Base-by-base conservation (phyloP, 257 asterid species). In the Gardenia jasminoides region DNA sequence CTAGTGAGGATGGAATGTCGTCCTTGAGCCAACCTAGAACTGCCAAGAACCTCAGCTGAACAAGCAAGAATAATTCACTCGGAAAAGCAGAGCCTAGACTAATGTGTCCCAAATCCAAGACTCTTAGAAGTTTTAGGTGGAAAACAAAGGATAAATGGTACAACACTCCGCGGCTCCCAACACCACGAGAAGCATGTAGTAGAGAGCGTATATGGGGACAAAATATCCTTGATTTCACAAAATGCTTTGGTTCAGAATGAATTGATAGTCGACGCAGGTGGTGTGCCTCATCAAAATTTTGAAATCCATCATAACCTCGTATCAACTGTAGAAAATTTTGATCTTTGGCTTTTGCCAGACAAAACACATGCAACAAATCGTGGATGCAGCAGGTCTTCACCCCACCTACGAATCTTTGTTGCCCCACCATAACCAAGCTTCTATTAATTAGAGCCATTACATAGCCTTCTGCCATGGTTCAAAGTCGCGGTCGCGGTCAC, bases 151-250 rank as follows among this genome's bases (percentile, higher is more conserved):
- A 31, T 0, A 67, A 6, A 31, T 6, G 8, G 44, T 1, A 17
- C 0, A 0, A 0, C 15, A 0, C 0, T 5, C 0, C 4, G 1
- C 19, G 2, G 0, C 1, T 3, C 3, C 15, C 3, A 30, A 4
- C 71, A 16, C 1, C 9, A 22, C 5, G 24, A 33, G 71, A 6
- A 16, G 19, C 33, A 46, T 31, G 7, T 1, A 67, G 13, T 3
- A 67, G 71, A 33, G 71, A 67, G 10, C 46, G n/a, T 33, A 67
- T 1, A 16, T 1, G 5, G 16, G 47, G 71, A 67, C 46, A 31
- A 67, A 33, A 67, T 15, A 33, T 11, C 6, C 10, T 31, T 16
- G 71, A 67, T 5, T 33, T 33, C 44, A 1, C 11, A 33, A 33
- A 67, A 16, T 33, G 13, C 20, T 33, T 7, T 11, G 1, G 3